Base-by-base conservation (phyloP, 1,284 basidiomycete genomes). In the Sporisorium scitamineum region DNA sequence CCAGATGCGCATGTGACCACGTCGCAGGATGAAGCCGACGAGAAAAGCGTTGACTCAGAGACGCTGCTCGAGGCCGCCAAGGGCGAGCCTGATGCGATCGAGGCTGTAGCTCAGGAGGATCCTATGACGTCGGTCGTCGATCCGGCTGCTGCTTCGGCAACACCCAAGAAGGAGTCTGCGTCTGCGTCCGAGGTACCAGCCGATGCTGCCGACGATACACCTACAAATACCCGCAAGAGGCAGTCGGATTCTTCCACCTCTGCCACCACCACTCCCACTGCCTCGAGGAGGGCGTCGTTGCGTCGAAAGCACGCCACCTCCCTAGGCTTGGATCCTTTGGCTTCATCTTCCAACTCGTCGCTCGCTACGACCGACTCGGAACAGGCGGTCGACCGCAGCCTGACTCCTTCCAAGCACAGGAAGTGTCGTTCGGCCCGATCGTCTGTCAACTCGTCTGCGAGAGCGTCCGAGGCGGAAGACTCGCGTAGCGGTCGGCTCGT, bases 61-160 rank as follows among this genome's bases (percentile, higher is more conserved):
- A 75, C 72, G 9, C 29, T 75, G 56, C 62, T 75, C 22, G 67
- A 75, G 24, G 67, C 72, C 13, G 67, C 72, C 2, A 75, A 75
- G 26, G 67, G 67, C 24, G 52, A 75, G 24, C 59, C 67, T 8
- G 59, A 54, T 1, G 72, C 72, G 6, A 64, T 75, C 45, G 59
- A 61, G 24, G 51, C 56, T 2, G 72, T 75, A 1, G 72, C 72
- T 1, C 37, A 67, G 0, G 52, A 70, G n/a, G 55, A 70, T 45
- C 72, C 72, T 0, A 27, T 24, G 10, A 70, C 67, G 7, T 27
- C 51, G 10, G 59, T 70, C 2, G 72, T 65, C 20, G 59, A 70
- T 52, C 67, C 67, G 44, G 63, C 55, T 18, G 63, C 70, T 14
- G 24, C 70, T 0, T 55, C 60, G 7, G 50, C 39, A 18, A 62